Evolutionary conservation across 164 flowering plant genomes (phyloP).

Genomic region (Vitis cinerea): DNA sequence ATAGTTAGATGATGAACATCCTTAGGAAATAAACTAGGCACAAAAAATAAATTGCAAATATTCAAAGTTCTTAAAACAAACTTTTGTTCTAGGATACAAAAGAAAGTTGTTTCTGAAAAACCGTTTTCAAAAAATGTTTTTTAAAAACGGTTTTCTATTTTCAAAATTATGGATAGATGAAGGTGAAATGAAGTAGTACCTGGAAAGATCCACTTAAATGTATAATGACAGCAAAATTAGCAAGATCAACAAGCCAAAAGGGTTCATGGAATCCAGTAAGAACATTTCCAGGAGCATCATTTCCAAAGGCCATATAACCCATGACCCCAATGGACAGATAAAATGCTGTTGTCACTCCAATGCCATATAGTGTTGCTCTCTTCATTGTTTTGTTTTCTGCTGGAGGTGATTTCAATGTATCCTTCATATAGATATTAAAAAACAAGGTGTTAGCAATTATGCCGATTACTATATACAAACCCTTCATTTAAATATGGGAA

Average conservation of each 20-base stretch:
- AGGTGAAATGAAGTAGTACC: conserved; percentile 8
- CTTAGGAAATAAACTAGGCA: too few species aligned
- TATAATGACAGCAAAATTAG: conserved; percentile 21
- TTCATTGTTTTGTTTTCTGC: conserved; percentile 31
- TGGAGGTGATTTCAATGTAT: conserved; percentile 32
- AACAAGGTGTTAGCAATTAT: too few species aligned
- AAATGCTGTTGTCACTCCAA: conserved; percentile 16
- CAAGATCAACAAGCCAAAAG: conserved; percentile 25
- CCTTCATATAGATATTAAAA: conserved; percentile 9
- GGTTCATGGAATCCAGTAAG: conserved; percentile 23
- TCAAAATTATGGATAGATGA: too few species aligned
- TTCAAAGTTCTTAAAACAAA: too few species aligned
- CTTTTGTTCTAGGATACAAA: too few species aligned
- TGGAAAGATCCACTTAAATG: conserved; percentile 34
- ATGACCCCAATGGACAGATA: conserved; percentile 18
- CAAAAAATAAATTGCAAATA: too few species aligned
- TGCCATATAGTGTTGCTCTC: conserved; percentile 22
- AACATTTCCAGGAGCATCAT: conserved; percentile 20
- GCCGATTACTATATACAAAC: too few species aligned
- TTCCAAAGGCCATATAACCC: conserved; percentile 24
- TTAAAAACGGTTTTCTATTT: too few species aligned
- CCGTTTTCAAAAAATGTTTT: too few species aligned
- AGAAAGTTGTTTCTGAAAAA: too few species aligned
- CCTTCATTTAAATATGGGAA: too few species aligned
- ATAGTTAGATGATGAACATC: too few species aligned